Evolutionary conservation across 345 rosid species (phyloP).

Genomic region (Abelmoschus esculentus): DNA sequence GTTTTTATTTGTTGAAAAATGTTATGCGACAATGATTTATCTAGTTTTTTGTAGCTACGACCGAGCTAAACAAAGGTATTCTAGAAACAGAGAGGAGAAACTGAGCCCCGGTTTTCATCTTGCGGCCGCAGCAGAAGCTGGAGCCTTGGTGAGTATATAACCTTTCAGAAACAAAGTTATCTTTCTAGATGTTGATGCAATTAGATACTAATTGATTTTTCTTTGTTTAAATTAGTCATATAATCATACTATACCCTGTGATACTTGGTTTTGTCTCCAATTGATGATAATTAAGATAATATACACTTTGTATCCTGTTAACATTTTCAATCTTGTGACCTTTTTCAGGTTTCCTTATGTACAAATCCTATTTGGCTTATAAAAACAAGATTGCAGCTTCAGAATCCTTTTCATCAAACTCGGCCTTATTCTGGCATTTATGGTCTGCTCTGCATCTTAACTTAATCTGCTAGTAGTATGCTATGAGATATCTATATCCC

Average conservation of each 20-base stretch:
- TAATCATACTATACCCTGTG: background rate
- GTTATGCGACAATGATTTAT: too few relatives aligned
- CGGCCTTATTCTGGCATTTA: constrained; percentile 66
- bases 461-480: constrained; percentile 25
- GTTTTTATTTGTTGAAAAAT: too few relatives aligned
- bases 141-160: constrained; percentile 63
- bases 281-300: background rate
- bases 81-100: constrained; percentile 45
- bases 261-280: background rate
- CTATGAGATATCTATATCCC: constrained; percentile 19
- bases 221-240: too few relatives aligned
- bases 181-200: background rate
- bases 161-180: constrained; percentile 2
- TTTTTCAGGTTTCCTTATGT: constrained; percentile 71
- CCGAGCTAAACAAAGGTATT: constrained; percentile 78
- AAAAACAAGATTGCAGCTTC: constrained; percentile 95
- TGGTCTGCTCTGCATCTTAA: constrained; percentile 50
- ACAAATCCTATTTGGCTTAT: constrained; percentile 93
- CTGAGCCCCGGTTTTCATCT: constrained; percentile 74
- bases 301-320: constrained; percentile 3
- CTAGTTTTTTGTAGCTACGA: constrained; percentile 49
- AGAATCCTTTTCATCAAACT: constrained; percentile 74
- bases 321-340: background rate
- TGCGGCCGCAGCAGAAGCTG: constrained; percentile 95
- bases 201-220: background rate